phyloP scores from a whole-genome alignment of 352 stramenopile species.

The Pythium vanterpoolii region DNA sequence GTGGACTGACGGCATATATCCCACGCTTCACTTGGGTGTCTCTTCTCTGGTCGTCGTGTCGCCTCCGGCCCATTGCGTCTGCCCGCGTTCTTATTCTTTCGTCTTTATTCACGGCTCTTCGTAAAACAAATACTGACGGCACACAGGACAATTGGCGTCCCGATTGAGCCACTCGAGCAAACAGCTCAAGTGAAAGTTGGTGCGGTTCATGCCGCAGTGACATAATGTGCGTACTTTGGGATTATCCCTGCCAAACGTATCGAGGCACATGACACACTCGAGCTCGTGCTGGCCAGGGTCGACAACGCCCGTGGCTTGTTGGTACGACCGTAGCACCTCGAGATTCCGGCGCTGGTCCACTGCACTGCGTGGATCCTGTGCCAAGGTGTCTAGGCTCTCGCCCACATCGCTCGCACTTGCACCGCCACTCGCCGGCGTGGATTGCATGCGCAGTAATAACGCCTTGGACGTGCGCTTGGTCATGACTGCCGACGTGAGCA shows the following conservation, averaged over 20 bases:
- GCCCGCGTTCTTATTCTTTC: too few relatives aligned
- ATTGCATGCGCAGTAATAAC: not conserved
- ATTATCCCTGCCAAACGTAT: constrained; percentile 38
- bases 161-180: constrained; percentile 86
- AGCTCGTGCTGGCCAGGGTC: constrained; percentile 63
- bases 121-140: constrained; percentile 83
- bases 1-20: too few relatives aligned
- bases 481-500: constrained; percentile 10
- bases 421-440: not conserved
- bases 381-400: not conserved
- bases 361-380: constrained; percentile 10
- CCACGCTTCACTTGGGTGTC: not conserved
- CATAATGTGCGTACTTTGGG: constrained; percentile 84
- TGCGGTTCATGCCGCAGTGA: constrained; percentile 87
- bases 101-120: constrained; percentile 53
- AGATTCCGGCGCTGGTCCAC: constrained; percentile 29
- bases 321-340: constrained; percentile 64
- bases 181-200: constrained; percentile 88
- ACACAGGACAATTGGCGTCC: constrained; percentile 83
- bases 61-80: too few relatives aligned
- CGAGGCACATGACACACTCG: constrained; percentile 74
- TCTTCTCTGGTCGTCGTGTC: not conserved
- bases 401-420: not conserved
- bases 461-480: constrained; percentile 29
- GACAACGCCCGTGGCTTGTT: constrained; percentile 57